A percentile compares a stretch with the other conserved stretches of the same genome.
Evolutionary conservation across 768 basidiomycete genomes (phyloP).

Genomic region (Hysterangium stoloniferum): DNA sequence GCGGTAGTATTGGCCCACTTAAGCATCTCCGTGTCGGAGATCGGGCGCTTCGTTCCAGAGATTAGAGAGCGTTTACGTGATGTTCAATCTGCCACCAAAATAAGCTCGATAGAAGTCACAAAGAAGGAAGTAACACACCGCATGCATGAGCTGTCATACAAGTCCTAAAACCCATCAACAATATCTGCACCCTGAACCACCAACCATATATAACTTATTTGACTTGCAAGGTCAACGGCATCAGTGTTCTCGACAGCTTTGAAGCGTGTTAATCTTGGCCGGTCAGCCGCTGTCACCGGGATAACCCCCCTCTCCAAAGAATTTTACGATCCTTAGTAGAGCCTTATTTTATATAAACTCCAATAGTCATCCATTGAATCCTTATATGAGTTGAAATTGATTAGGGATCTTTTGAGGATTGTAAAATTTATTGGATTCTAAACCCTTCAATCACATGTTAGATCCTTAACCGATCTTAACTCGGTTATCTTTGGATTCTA

Average conservation of each 20-base stretch:
- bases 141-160: constrained; percentile 98
- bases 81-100: constrained; percentile 54
- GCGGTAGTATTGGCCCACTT: constrained; percentile 94
- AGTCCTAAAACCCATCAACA: constrained; percentile 94
- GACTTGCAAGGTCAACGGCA: constrained; percentile 83
- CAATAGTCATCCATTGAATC: too few species aligned
- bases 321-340: too few species aligned
- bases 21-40: constrained; percentile 89
- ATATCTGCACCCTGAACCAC: constrained; percentile 96
- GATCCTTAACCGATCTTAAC: too few species aligned
- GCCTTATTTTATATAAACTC: too few species aligned
- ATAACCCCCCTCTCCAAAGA: too few species aligned
- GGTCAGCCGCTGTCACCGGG: too few species aligned
- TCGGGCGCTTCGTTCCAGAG: constrained; percentile 72
- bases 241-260: constrained; percentile 99
- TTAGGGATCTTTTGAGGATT: too few species aligned
- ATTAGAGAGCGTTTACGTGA: constrained; percentile 79
- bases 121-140: constrained; percentile 38
- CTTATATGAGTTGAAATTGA: too few species aligned
- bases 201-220: constrained; percentile 94
- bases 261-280: constrained; percentile 84
- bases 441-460: too few species aligned
- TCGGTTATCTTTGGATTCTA: too few species aligned
- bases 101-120: background rate
- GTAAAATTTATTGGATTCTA: too few species aligned